Base-by-base conservation (phyloP, 163 green algal species). In the Chlorella variabilis region DNA sequence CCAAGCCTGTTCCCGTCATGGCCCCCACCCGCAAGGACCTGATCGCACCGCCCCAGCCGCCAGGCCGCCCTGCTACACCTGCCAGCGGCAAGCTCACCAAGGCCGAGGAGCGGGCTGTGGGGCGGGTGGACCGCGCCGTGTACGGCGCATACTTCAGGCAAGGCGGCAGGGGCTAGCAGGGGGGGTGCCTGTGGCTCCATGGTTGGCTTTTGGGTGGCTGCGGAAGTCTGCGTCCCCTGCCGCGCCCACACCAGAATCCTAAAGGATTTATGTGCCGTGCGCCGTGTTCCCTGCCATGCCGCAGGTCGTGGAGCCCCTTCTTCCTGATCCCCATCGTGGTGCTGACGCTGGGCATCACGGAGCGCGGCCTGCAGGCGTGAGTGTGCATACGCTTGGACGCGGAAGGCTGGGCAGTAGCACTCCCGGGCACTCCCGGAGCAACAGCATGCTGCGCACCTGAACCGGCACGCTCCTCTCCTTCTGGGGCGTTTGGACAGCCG, bases 71-170 rank as follows among this genome's bases (percentile, higher is more conserved):
- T n/a, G n/a, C n/a, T n/a, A n/a, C n/a, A n/a, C n/a, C n/a, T n/a
- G 5, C 8, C 13, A 36, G 29, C n/a, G 88, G 75, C 41, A 66
- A 76, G 59, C 76, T 93, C 41, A 84, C 87, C 21, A 86, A 93
- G 77, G 86, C 86, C 1, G 91, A 98, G 84, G 90, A 91, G 67
- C 88, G 94, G 25, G 88, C 88, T 36, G 86, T 91, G 63, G 93
- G 93, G 33, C 80, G 85, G 29, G 93, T 97, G 41, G 80, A 94
- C 34, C 63, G 75, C 1, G 74, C 65, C 5, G 82, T 96, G 27
- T 97, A 97, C 81, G 62, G 42, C 17, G 80, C 87, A 21, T 97
- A 97, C 86, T 82, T 97, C 45, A 51, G 42, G 74, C 0, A 2
- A 2, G 34, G 20, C 65, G 17, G 36, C 34, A 33, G 27, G 18